phyloP scores from a whole-genome alignment of 306 rosid genomes.

The Castanea sativa region DNA sequence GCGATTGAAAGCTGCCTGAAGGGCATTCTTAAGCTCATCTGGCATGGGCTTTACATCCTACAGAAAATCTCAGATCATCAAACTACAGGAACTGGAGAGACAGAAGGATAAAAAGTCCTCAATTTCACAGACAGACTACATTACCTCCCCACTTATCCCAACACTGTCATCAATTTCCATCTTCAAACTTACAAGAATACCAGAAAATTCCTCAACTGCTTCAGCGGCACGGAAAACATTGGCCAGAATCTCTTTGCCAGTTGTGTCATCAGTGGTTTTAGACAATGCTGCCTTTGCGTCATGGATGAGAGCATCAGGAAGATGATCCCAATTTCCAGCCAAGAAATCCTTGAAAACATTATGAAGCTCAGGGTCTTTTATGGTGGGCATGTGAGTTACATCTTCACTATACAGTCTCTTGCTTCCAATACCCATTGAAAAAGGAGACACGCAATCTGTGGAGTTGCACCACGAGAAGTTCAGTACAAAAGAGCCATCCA shows the following conservation, averaged over 20 bases:
- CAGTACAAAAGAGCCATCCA: conserved; percentile 13
- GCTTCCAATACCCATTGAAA: conserved; percentile 49
- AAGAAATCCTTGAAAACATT: conserved; percentile 77
- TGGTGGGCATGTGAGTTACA: conserved; percentile 52
- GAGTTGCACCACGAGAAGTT: conserved; percentile 23
- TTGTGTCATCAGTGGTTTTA: conserved; percentile 56
- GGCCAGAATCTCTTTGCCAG: conserved; percentile 59
- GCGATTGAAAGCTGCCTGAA: conserved; percentile 53
- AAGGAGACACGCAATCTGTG: conserved; percentile 55
- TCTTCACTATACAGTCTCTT: conserved; percentile 55
- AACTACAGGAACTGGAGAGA: not conserved
- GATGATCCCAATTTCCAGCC: conserved; percentile 71
- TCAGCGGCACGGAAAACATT: conserved; percentile 76
- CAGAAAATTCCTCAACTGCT: conserved; percentile 87
- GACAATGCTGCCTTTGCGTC: conserved; percentile 63
- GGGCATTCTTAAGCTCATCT: conserved; percentile 54
- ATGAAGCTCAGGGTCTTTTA: conserved; percentile 57
- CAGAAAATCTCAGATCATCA: conserved; percentile 23
- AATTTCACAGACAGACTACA: not conserved
- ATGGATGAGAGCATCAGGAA: conserved; percentile 39
- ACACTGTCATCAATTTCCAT: conserved; percentile 83
- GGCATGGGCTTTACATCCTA: conserved; percentile 74
- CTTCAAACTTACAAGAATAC: conserved; percentile 49
- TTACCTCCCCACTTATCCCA: conserved; percentile 90
- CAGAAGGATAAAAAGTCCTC: not conserved